Evolutionary conservation across 257 asterid genomes (phyloP), one percentile per base, ranked within the genome.

Genomic region (Nicotiana undulata): DNA sequence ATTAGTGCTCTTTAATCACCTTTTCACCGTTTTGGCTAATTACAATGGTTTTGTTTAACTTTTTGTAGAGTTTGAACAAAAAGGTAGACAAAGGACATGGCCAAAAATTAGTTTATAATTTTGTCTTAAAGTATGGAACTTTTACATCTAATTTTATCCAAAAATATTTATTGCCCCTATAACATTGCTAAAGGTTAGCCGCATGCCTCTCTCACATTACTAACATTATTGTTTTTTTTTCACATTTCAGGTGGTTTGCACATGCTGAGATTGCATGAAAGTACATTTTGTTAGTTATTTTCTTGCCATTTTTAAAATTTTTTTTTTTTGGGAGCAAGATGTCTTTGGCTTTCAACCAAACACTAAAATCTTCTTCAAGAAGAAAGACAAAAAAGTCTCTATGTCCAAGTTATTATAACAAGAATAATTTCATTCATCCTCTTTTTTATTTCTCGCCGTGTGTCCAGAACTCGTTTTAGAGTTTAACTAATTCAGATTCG

Each of bases 21-120:
- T 79, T 85, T 76, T 32, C 64, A 63, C 58, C 79, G 76, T 83
- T 72, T 80, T 63, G 75, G 66, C 61, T 68, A 49, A 84, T 34
- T 72, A 76, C 75, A 24, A 17, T 20, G 44, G 17, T 24, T 82
- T 63, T 63, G 15, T 51, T 52, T 49, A 24, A 66, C 24, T 58
- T 63, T 61, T 59, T n/a, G 32, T 79, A 44, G 76, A 72, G 60
- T 70, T 70, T 83, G 66, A 67, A 34, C 76, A 76, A 20, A 77
- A 60, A 46, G 80, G 24, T 63, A 59, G 34, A 53, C 53, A 79
- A 79, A 79, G 75, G 12, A 60, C 15, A 31, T 31, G 26, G 4
- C 49, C 3, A 22, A 18, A 44, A 44, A 44, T 9, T 32, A 37
- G 12, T 72, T 22, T 20, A 68, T 70, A 70, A 2, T 40, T 72